These are phyloP conservation scores for Protomyces inouyei DNA, from an alignment of 1,139 yeast genomes.

Conservation along the genomic window DNA sequence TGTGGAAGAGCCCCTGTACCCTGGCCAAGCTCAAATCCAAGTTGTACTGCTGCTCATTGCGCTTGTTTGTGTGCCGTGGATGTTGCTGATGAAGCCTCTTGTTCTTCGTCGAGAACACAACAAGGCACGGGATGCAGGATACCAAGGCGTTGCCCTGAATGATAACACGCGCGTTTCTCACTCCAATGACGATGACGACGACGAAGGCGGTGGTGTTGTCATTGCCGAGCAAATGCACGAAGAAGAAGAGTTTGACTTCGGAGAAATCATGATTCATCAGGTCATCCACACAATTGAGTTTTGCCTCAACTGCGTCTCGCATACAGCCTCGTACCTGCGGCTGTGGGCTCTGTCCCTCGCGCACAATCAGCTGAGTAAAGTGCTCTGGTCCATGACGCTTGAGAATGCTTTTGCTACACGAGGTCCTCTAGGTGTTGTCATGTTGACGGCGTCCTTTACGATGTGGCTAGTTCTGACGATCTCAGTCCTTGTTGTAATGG, in stretches of 20 bases:
- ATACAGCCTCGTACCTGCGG: constrained; percentile 94
- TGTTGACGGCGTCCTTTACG: constrained; percentile 74
- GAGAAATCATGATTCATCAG: constrained; percentile 94
- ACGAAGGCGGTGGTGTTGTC: constrained; percentile 36
- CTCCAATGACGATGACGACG: constrained; percentile 35
- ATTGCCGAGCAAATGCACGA: constrained; percentile 38
- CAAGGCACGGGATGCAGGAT: constrained; percentile 37
- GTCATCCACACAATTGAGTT: constrained; percentile 98
- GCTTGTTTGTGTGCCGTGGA: constrained; percentile 89
- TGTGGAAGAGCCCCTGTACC: constrained; percentile 74
- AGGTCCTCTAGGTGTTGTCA: constrained; percentile 64
- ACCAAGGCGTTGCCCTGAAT: constrained; percentile 35
- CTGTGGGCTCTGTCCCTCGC: constrained; percentile 97
- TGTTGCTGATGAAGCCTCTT: constrained; percentile 81
- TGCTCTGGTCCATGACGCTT: constrained; percentile 94
- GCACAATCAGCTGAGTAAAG: constrained; percentile 91
- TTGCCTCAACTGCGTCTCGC: constrained; percentile 94
- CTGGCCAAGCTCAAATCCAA: constrained; percentile 80
- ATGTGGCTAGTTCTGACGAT: constrained; percentile 94
- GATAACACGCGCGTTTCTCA: constrained; percentile 35
- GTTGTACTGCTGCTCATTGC: constrained; percentile 69
- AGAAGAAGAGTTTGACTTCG: constrained; percentile 61
- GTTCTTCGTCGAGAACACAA: constrained; percentile 51
- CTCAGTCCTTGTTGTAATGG: constrained; percentile 89
- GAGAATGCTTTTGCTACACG: constrained; percentile 71